phyloP scores from a whole-genome alignment of 1,139 yeast genomes.

The Suhomyces anneliseae region DNA sequence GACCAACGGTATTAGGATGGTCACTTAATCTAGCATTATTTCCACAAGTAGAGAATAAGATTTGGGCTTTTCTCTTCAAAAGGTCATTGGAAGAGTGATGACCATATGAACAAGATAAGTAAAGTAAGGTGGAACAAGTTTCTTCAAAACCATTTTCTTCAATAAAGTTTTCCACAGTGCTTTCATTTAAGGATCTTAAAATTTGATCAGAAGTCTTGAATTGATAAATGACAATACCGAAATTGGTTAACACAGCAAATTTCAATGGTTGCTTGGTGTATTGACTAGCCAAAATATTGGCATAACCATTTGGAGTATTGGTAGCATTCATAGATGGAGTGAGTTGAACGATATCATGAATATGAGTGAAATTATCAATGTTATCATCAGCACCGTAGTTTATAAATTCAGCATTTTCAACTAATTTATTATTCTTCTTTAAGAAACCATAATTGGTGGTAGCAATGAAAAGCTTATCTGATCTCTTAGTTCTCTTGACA shows the following conservation, averaged over 20 bases:
- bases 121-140: slow-evolving; percentile 83
- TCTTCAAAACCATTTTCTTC: slow-evolving; percentile 60
- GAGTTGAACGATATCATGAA: slow-evolving; percentile 72
- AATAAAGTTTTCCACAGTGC: slow-evolving; percentile 47
- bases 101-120: slow-evolving; percentile 74
- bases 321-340: slow-evolving; percentile 74
- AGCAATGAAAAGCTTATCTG: slow-evolving; percentile 64
- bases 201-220: slow-evolving; percentile 79
- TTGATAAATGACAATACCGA: slow-evolving; percentile 74
- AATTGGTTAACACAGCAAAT: slow-evolving; percentile 78
- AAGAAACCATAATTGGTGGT: slow-evolving; percentile 84
- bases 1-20: slow-evolving; percentile 13
- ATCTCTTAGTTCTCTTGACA: slow-evolving; percentile 43
- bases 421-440: slow-evolving; percentile 65
- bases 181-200: slow-evolving; percentile 67
- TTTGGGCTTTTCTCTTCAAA: slow-evolving; percentile 49
- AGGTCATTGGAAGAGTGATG: slow-evolving; percentile 50
- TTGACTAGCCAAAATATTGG: slow-evolving; percentile 84
- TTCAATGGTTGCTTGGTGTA: slow-evolving; percentile 63
- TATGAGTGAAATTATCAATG: slow-evolving; percentile 31
- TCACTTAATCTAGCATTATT: slow-evolving; percentile 50
- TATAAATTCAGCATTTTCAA: slow-evolving; percentile 81
- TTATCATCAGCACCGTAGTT: slow-evolving; percentile 49
- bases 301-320: slow-evolving; percentile 70
- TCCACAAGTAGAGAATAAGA: slow-evolving; percentile 55